These are phyloP conservation scores for Penicillium hesseltinei DNA, from an alignment of 2,329 filamentous ascomycete genomes.

Conservation along the genomic window DNA sequence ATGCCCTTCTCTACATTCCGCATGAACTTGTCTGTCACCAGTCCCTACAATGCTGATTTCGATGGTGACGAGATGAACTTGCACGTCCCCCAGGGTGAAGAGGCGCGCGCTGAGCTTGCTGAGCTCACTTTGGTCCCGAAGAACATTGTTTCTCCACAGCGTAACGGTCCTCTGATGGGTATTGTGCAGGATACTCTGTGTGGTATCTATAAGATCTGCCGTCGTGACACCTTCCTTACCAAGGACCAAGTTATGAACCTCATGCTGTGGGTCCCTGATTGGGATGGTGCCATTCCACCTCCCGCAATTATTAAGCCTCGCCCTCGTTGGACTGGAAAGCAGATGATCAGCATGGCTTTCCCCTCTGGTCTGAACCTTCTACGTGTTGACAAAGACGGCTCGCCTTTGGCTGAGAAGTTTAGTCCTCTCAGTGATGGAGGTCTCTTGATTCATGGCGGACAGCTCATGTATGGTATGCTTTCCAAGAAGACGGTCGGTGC, in stretches of 20 bases:
- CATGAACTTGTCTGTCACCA: conserved; percentile 94
- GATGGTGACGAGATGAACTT: conserved; percentile 99
- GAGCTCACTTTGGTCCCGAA: conserved; percentile 96
- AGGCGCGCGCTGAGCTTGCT: conserved; percentile 90
- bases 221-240: conserved; percentile 84
- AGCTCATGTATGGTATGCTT: conserved; percentile 85
- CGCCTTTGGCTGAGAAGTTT: conserved; percentile 53
- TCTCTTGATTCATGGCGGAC: conserved; percentile 77
- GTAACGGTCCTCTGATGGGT: conserved; percentile 97
- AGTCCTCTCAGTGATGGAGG: conserved; percentile 71
- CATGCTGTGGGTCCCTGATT: conserved; percentile 94
- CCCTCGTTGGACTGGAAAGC: conserved; percentile 96
- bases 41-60: conserved; percentile 99
- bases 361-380: conserved; percentile 79
- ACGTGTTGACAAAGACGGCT: conserved; percentile 62
- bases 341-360: conserved; percentile 91
- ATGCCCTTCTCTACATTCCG: conserved; percentile 99
- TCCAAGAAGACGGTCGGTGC: conserved; percentile 95
- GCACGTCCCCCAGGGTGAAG: conserved; percentile 96
- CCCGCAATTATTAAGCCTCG: conserved; percentile 92
- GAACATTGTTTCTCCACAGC: conserved; percentile 97
- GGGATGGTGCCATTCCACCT: conserved; percentile 91
- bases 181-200: conserved; percentile 98
- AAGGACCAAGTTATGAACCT: conserved; percentile 95
- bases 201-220: conserved; percentile 94